Conservation (phyloP, 306 rosid species). For the Crotalaria pallida region DNA sequence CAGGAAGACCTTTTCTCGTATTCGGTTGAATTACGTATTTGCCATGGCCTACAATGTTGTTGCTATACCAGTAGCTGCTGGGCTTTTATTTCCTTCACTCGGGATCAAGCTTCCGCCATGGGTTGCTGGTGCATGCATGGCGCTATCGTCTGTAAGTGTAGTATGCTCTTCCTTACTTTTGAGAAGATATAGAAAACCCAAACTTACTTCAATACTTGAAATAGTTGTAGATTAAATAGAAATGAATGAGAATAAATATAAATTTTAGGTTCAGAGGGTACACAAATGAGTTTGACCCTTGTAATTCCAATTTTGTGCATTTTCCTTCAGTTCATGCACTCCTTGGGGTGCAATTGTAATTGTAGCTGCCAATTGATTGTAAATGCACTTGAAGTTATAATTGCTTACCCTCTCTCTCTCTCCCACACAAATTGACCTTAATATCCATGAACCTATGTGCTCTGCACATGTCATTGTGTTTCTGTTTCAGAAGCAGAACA, state of each 20-base stretch:
- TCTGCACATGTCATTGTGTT: not conserved
- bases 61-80: slow-evolving; percentile 85
- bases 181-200: slow-evolving; percentile 73
- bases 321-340: not conserved
- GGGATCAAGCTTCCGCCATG: slow-evolving; percentile 78
- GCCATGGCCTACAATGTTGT: slow-evolving; percentile 90
- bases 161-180: slow-evolving; percentile 82
- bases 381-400: slow-evolving; percentile 31
- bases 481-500: not conserved
- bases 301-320: slow-evolving; percentile 41
- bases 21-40: slow-evolving; percentile 65
- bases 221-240: slow-evolving; percentile 65
- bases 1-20: slow-evolving; percentile 65
- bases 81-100: slow-evolving; percentile 55
- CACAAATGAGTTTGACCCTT: slow-evolving; percentile 26
- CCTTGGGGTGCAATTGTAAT: slow-evolving; percentile 31
- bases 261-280: slow-evolving; percentile 19
- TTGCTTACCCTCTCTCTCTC: not conserved
- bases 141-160: slow-evolving; percentile 75
- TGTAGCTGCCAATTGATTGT: slow-evolving; percentile 41
- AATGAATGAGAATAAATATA: not conserved
- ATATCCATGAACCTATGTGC: not conserved
- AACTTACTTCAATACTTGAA: slow-evolving; percentile 73
- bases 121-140: slow-evolving; percentile 96
- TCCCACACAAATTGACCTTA: not conserved